Percentiles rank a stretch among this genome's conserved stretches.
phyloP scores from a whole-genome alignment of 192 early-diverging fungal genomes.

The Backusella australiensis region DNA sequence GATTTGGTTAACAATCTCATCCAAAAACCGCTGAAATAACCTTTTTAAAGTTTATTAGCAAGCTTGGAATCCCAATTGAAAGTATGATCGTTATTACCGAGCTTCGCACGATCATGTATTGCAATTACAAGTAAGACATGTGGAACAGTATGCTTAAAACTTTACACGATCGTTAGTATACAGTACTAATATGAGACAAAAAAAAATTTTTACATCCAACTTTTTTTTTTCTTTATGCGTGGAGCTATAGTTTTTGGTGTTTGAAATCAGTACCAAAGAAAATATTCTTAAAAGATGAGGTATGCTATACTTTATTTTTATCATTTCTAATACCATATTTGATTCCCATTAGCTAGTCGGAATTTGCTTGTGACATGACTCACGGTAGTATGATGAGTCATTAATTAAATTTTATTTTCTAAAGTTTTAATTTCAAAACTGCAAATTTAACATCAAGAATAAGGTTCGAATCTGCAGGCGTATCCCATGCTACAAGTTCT shows the following conservation, averaged over 20 bases:
- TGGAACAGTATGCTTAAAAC: too few species aligned
- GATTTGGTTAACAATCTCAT: background rate
- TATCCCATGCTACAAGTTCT: slow-evolving; percentile 26
- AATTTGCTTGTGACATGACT: background rate
- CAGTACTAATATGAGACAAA: too few species aligned
- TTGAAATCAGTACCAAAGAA: too few species aligned
- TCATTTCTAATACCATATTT: background rate
- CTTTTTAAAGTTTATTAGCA: too few species aligned
- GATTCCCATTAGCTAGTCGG: background rate
- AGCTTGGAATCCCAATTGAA: background rate
- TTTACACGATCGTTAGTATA: too few species aligned
- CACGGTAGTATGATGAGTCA: background rate
- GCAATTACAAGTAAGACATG: too few species aligned
- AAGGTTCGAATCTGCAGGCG: background rate
- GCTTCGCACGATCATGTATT: too few species aligned
- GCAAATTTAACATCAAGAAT: background rate
- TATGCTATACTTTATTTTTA: background rate
- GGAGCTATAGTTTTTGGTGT: too few species aligned
- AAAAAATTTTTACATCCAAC: background rate
- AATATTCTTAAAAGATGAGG: background rate
- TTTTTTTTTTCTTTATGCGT: background rate
- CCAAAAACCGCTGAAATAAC: too few species aligned
- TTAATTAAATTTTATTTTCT: background rate
- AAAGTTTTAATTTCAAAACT: background rate
- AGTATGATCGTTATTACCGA: background rate